Percentiles rank a stretch among this genome's conserved stretches.
Conservation (phyloP, 2,329 filamentous ascomycete genomes). For the Curvularia spicifera region DNA sequence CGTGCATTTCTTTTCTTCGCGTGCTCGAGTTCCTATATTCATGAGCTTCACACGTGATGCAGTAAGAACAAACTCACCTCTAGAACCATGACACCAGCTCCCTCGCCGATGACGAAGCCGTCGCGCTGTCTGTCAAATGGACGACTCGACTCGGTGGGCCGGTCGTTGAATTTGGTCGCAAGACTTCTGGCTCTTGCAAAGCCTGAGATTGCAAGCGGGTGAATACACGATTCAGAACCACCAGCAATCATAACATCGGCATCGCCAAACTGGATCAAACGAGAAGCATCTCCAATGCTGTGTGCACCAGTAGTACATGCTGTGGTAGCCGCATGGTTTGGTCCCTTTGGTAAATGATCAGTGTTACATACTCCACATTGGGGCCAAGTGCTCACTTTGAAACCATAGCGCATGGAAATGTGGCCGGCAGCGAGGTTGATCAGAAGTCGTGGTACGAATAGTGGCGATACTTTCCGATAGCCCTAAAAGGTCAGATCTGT, state of each 20-base stretch:
- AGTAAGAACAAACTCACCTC: constrained; percentile 60
- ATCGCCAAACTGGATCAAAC: constrained; percentile 89
- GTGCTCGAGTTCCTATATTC: constrained; percentile 75
- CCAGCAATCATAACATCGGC: constrained; percentile 97
- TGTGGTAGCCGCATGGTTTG: constrained; percentile 91
- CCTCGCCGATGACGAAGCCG: constrained; percentile 93
- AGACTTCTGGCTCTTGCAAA: constrained; percentile 89
- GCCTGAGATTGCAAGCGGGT: constrained; percentile 89
- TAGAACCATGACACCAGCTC: constrained; percentile 83
- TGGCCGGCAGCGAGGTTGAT: constrained; percentile 96
- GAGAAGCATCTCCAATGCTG: constrained; percentile 90
- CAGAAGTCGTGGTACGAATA: constrained; percentile 90
- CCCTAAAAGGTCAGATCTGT: constrained; percentile 62
- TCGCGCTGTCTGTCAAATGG: constrained; percentile 82
- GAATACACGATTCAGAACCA: constrained; percentile 92
- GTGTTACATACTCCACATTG: not conserved
- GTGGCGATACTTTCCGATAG: constrained; percentile 88
- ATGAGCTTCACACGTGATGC: not conserved
- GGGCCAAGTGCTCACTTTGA: constrained; percentile 58
- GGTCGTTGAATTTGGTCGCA: constrained; percentile 78
- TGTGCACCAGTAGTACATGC: constrained; percentile 97
- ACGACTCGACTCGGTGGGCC: constrained; percentile 73
- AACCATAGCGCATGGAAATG: constrained; percentile 88
- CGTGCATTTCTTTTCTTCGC: constrained; percentile 77
- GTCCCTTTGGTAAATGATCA: constrained; percentile 62